These are phyloP conservation scores for Cnidoscolus chayamansa DNA, from an alignment of 441 rosid species.

Conservation along the genomic window DNA sequence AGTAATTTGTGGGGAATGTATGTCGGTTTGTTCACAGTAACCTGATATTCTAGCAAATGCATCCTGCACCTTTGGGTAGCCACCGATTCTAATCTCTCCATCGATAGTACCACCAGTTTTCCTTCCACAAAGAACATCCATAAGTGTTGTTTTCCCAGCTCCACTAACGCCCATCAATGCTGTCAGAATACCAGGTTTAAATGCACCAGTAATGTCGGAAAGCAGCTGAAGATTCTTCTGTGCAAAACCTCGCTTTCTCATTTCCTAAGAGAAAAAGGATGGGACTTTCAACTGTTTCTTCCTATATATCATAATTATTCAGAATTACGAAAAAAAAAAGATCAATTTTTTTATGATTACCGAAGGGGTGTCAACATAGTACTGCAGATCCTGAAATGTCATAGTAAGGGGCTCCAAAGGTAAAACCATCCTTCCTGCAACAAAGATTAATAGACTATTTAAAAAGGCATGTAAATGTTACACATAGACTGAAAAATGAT, in stretches of 20 bases:
- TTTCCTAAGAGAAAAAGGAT: constrained; percentile 34
- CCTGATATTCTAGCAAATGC: constrained; percentile 64
- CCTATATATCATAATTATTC: neutral
- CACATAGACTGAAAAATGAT: neutral
- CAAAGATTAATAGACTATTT: neutral
- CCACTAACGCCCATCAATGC: constrained; percentile 80
- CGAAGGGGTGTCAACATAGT: constrained; percentile 56
- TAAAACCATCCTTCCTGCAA: constrained; percentile 49
- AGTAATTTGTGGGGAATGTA: constrained; percentile 61
- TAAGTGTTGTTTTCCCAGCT: constrained; percentile 70
- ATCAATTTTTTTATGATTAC: constrained; percentile 33
- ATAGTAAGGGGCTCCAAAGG: constrained; percentile 63
- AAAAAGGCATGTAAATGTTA: neutral
- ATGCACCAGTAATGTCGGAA: constrained; percentile 46
- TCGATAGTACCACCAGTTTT: constrained; percentile 56
- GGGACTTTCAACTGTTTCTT: neutral
- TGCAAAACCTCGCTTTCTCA: constrained; percentile 40
- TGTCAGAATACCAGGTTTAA: constrained; percentile 63
- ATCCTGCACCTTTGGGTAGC: constrained; percentile 53
- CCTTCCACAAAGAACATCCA: constrained; percentile 72
- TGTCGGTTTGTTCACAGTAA: constrained; percentile 64
- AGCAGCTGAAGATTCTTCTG: constrained; percentile 51
- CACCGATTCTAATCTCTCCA: constrained; percentile 58
- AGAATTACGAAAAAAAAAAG: neutral
- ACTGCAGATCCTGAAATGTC: constrained; percentile 56